Base-by-base conservation (phyloP, 176 grass and related monocot genomes). In the Rhipidocladum racemiflorum region DNA sequence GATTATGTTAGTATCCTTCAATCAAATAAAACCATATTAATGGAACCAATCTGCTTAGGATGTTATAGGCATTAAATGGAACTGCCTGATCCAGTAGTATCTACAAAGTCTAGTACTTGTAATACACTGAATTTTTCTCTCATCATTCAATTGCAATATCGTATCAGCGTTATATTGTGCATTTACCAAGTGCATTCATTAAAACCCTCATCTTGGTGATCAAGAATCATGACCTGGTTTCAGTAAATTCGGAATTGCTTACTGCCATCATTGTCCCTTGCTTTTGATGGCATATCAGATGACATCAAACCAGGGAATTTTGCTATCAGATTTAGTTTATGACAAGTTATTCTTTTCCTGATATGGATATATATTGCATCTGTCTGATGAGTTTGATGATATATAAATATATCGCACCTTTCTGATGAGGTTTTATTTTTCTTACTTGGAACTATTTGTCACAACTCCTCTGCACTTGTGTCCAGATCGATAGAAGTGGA, bases 401-500 rank as follows among this genome's bases (percentile, higher is more conserved):
- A 20, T 28, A 23, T 7, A 79, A 42, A 83, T 54, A 44, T 83
- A 30, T 50, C 29, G 16, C 30, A 40, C 15, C 18, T 64, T 74
- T 75, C 15, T 75, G 57, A 65, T 24, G 4, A 64, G 14, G 14
- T 10, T 78, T 48, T 28, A 13, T 42, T 38, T 57, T 55, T 50
- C 44, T 35, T 61, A 64, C 76, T 51, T 51, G 51, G 12, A 57
- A 18, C 14, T 27, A 42, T 69, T 55, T 69, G 3, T 35, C 28
- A 82, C 12, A 62, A 72, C 13, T 4, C 63, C 44, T 82, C 10
- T 82, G 44, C 29, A 36, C 38, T 72, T 53, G 66, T 50, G 16
- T 83, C 51, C 87, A 99, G 97, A 93, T 99, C 6, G 97, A 99
- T 65, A 95, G 97, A 85, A 99, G 87, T 57, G 89, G 93, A 68